phyloP scores from a whole-genome alignment of 2,329 filamentous ascomycete species.

The Calonectria hawksworthii region DNA sequence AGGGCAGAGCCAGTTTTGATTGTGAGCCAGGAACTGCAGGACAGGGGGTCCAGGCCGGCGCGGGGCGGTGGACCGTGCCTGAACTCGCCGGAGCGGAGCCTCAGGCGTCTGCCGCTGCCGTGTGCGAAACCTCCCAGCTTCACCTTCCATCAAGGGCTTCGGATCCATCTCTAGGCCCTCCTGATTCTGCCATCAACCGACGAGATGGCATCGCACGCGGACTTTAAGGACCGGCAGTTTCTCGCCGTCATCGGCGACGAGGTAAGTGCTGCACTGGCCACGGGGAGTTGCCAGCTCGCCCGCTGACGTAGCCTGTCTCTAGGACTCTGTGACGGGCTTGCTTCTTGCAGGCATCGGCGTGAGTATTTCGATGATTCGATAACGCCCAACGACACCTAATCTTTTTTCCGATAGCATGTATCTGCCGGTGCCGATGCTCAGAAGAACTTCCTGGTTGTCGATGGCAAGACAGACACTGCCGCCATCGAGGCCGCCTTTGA shows the following conservation, averaged over 20 bases:
- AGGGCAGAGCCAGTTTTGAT: constrained; percentile 38
- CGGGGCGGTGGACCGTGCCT: constrained; percentile 43
- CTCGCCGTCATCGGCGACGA: constrained; percentile 98
- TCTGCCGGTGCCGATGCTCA: constrained; percentile 89
- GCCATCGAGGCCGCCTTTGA: constrained; percentile 93
- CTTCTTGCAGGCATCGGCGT: constrained; percentile 96
- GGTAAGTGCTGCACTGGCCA: constrained; percentile 61
- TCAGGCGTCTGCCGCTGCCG: constrained; percentile 39
- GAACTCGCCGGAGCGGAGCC: constrained; percentile 43
- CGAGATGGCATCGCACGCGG: constrained; percentile 66
- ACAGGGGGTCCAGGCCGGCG: constrained; percentile 32
- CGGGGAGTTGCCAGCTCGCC: constrained; percentile 1
- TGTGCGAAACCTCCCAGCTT: constrained; percentile 31
- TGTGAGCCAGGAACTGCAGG: constrained; percentile 35
- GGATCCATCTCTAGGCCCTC: constrained; percentile 20
- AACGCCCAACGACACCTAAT: neutral
- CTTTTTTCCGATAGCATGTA: constrained; percentile 76
- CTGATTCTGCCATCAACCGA: constrained; percentile 15
- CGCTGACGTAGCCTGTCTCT: constrained; percentile 45
- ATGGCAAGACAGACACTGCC: constrained; percentile 89
- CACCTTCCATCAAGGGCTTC: constrained; percentile 32
- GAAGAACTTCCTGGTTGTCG: constrained; percentile 98
- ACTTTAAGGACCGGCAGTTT: constrained; percentile 91
- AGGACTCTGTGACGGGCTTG: constrained; percentile 97
- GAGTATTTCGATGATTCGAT: constrained; percentile 47